Conservation (phyloP, 192 early-diverging fungal species). For the Funneliformis geosporum region DNA sequence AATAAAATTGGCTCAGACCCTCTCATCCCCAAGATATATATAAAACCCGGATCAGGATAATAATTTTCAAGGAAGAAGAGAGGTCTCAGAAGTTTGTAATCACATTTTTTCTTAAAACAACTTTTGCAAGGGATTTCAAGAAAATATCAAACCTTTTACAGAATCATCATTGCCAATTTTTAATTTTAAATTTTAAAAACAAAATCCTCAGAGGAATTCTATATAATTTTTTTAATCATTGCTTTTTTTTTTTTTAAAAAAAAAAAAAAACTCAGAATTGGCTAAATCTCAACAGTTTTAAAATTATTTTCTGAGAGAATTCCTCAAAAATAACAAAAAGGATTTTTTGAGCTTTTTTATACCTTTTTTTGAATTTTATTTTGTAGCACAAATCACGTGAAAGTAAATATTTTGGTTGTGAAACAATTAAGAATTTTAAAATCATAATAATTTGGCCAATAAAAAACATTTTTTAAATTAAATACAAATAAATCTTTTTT, state of each 20-base stretch:
- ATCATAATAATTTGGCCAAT: no score
- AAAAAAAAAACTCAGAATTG: background rate
- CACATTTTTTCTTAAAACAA: background rate
- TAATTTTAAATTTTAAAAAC: background rate
- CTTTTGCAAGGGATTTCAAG: no score
- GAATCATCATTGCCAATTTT: background rate
- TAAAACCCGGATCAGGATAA: background rate
- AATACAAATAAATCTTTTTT: slow-evolving; percentile 3
- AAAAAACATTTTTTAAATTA: no score
- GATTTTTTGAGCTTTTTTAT: no score
- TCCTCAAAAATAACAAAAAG: background rate
- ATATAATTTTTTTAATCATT: background rate
- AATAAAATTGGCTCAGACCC: background rate
- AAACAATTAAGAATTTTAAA: no score
- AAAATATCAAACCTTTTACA: background rate
- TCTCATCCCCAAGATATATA: background rate
- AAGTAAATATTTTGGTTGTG: no score
- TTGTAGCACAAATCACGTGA: no score
- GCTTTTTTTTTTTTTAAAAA: background rate
- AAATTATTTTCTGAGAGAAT: background rate
- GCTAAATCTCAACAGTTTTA: background rate
- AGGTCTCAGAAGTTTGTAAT: background rate
- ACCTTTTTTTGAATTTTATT: no score
- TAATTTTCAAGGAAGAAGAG: background rate
- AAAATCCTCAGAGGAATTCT: background rate